phyloP scores from a whole-genome alignment of 768 basidiomycete genomes.

The Psilocybe sp. region DNA sequence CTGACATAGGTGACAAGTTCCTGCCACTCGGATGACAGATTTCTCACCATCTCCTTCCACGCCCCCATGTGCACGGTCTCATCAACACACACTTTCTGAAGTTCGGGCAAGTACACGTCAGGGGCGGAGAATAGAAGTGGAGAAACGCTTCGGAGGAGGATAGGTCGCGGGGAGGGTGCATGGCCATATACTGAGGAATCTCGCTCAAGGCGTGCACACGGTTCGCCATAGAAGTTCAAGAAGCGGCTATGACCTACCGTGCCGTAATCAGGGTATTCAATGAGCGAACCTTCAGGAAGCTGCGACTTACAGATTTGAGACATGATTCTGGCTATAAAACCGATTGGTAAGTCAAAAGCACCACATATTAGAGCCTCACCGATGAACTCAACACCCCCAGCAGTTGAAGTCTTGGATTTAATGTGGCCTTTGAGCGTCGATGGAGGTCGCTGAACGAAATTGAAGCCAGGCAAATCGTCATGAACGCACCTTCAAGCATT shows the following conservation, averaged over 20 bases:
- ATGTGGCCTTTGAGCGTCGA: too few species aligned
- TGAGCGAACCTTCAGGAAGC: too few species aligned
- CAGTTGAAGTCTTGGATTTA: too few species aligned
- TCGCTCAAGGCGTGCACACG: conserved; percentile 34
- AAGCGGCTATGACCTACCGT: conserved; percentile 32
- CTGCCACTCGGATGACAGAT: conserved; percentile 24
- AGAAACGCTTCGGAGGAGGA: conserved; percentile 31
- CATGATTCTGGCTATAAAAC: too few species aligned
- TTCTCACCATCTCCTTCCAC: conserved; percentile 14
- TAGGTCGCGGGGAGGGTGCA: conserved; percentile 19
- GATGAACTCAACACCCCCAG: too few species aligned
- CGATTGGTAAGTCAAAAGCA: too few species aligned
- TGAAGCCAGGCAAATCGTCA: too few species aligned
- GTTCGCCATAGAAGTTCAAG: conserved; percentile 42
- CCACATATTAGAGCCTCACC: too few species aligned
- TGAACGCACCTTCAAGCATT: too few species aligned
- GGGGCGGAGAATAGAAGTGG: conserved; percentile 45
- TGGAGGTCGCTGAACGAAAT: too few species aligned
- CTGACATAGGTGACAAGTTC: conserved; percentile 39
- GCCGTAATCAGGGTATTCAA: too few species aligned
- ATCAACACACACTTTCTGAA: conserved; percentile 51
- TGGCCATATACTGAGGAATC: conserved; percentile 35
- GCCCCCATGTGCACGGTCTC: conserved; percentile 29
- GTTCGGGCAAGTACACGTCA: conserved; percentile 34
- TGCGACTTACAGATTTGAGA: too few species aligned